Evolutionary conservation across 495 filamentous ascomycete species (phyloP).

Genomic region (Cairneyella variabilis): DNA sequence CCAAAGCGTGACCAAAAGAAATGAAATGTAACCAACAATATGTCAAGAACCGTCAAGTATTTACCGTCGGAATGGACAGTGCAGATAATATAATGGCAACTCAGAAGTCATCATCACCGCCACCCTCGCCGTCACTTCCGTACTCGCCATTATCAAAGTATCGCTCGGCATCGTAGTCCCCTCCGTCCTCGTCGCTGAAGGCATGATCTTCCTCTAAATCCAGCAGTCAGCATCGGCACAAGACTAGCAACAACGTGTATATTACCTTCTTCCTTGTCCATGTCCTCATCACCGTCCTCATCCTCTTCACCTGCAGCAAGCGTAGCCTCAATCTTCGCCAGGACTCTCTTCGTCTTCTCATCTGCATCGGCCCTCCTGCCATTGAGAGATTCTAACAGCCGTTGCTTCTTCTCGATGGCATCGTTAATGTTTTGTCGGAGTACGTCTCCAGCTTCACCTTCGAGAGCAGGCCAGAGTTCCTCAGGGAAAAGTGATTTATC

Average conservation of each 20-base stretch:
- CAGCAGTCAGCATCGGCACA: neutral
- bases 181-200: slow-evolving; percentile 33
- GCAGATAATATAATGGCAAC: too few species aligned
- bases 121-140: slow-evolving; percentile 37
- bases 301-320: slow-evolving; percentile 32
- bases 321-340: slow-evolving; percentile 31
- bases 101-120: slow-evolving; percentile 35
- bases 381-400: slow-evolving; percentile 22
- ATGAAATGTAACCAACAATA: too few species aligned
- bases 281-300: slow-evolving; percentile 37
- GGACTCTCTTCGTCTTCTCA: slow-evolving; percentile 21
- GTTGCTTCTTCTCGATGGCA: slow-evolving; percentile 29
- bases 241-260: neutral
- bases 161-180: slow-evolving; percentile 52
- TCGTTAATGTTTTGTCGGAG: slow-evolving; percentile 13
- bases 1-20: too few species aligned
- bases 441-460: slow-evolving; percentile 34
- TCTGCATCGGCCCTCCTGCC: slow-evolving; percentile 10
- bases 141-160: slow-evolving; percentile 50
- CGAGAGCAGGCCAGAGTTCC: slow-evolving; percentile 48
- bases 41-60: neutral
- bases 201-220: slow-evolving; percentile 22
- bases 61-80: neutral
- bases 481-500: slow-evolving; percentile 46
- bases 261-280: slow-evolving; percentile 35